Evolutionary conservation across 805 yeast genomes (phyloP).

Genomic region (Candida michaelii): DNA sequence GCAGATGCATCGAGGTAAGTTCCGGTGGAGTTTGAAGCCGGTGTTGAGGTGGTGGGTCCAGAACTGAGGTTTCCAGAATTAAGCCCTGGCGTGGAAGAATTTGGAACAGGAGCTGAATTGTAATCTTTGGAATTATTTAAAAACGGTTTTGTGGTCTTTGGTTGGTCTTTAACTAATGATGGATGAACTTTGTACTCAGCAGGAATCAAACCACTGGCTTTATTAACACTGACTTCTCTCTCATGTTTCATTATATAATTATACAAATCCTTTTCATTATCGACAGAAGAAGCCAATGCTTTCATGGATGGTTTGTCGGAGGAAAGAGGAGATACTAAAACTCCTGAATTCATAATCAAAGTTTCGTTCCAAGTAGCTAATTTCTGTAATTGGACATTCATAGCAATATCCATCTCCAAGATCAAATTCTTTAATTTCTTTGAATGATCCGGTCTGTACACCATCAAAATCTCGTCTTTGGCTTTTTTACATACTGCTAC

Average conservation of each 20-base stretch:
- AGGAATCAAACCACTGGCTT: conserved; percentile 52
- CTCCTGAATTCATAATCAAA: conserved; percentile 78
- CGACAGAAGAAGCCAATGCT: conserved; percentile 70
- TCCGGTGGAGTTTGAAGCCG: background rate
- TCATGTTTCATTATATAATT: conserved; percentile 56
- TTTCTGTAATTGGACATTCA: conserved; percentile 84
- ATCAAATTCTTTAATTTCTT: conserved; percentile 72
- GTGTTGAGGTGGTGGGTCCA: background rate
- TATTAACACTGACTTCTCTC: conserved; percentile 34
- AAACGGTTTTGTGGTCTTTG: conserved; percentile 32
- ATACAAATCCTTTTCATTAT: conserved; percentile 81
- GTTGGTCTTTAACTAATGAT: conserved; percentile 45
- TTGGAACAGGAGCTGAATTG: background rate
- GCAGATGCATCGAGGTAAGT: background rate
- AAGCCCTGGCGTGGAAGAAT: background rate
- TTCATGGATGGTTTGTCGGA: conserved; percentile 68
- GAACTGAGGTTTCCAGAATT: too few species aligned
- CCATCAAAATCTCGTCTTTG: conserved; percentile 69
- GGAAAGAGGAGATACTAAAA: conserved; percentile 72
- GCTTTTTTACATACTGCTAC: conserved; percentile 70
- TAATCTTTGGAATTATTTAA: conserved; percentile 18
- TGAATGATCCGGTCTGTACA: conserved; percentile 76
- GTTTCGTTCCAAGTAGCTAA: conserved; percentile 88
- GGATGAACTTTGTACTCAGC: conserved; percentile 74
- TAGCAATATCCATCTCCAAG: conserved; percentile 85